Evolutionary conservation across 2,329 filamentous ascomycete species (phyloP), one percentile per base, ranked within the genome.

Genomic region (Triangularia verruculosa): DNA sequence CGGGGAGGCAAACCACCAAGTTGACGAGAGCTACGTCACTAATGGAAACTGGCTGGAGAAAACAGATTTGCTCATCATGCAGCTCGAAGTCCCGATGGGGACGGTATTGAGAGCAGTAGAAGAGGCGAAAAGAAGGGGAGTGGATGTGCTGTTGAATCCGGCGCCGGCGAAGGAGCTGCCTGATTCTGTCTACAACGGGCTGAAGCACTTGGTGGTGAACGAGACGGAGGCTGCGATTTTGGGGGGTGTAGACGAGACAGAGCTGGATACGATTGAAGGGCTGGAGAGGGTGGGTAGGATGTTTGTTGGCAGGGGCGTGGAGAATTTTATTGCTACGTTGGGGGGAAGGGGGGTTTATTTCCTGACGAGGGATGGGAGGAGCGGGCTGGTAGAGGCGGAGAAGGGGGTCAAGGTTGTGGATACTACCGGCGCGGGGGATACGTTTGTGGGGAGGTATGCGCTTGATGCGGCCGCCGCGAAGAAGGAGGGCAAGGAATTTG

Each of bases 381-480:
- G 79, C 59, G 82, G 79, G 1, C 72, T 87, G 67, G 76, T 93
- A 4, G 75, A 79, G 2, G 92, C 91, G 0, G 82, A 85, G 66
- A 89, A 90, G 75, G 56, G 56, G 5, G 89, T 92, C 3, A 78
- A 75, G 20, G 94, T 98, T 1, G 86, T 97, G 4, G 94, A 98
- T 75, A 98, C 94, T 1, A 98, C 94, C 7, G 94, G 90, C 1
- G 95, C 95, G 4, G 94, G 94, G 0, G 94, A 98, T 75, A 97
- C 94, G 0, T 97, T 97, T 78, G 91, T 96, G 4, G 94, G 95
- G 1, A 90, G 87, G 22, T 96, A 97, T 74, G 90, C 92, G 2
- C 85, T 95, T 25, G 85, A 87, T 63, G 83, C 89, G 28, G 91
- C 91, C 43, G 73, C 67, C 34, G 39, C 39, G 39, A 47, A 9